Base-by-base conservation (phyloP, 805 yeast species). In the Monosporozyma yasuniensis region DNA sequence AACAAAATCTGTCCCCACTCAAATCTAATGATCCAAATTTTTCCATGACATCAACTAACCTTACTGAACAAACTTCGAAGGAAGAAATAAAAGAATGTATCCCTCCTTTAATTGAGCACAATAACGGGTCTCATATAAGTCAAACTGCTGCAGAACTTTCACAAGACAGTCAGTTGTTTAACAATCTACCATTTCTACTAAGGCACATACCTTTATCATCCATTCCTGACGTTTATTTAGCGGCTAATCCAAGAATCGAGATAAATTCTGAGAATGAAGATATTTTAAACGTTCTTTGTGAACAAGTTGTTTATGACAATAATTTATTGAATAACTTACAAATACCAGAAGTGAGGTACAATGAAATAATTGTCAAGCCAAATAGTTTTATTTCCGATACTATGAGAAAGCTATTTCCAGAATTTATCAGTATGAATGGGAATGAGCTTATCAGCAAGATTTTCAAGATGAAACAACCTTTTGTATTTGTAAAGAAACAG, bases 131-230 rank as follows among this genome's bases (percentile, higher is more conserved):
- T 9, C n/a, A 44, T 12, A 14, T 19, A 19, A 23, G 2, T 2
- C 23, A 32, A 21, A 7, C 14, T 5, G 5, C 18, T 14, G 25
- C 21, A 14, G 46, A 44, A 14, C 4, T 1, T 10, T 19, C 25
- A n/a, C 25, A 39, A 30, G 35, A 28, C 7, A 28, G 19, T 18
- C 45, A 42, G 22, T 21, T 44, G 21, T 75, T 86, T 5, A 84
- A 82, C 54, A 81, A 82, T 65, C 63, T 84, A 32, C 90, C 89
- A 1, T 79, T 85, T 64, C 71, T 85, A 10, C 64, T 85, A 25
- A 68, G 90, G 51, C 78, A 81, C 41, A 76, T 83, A 51, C 82
- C 87, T 18, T 70, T 82, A 0, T 70, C 75, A 42, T 75, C 85
- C 0, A 79, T 85, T 10, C 91, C 95, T 0, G 69, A 72, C 14